Evolutionary conservation across 2,329 filamentous ascomycete genomes (phyloP).

Genomic region (Lachnellula willkommii): DNA sequence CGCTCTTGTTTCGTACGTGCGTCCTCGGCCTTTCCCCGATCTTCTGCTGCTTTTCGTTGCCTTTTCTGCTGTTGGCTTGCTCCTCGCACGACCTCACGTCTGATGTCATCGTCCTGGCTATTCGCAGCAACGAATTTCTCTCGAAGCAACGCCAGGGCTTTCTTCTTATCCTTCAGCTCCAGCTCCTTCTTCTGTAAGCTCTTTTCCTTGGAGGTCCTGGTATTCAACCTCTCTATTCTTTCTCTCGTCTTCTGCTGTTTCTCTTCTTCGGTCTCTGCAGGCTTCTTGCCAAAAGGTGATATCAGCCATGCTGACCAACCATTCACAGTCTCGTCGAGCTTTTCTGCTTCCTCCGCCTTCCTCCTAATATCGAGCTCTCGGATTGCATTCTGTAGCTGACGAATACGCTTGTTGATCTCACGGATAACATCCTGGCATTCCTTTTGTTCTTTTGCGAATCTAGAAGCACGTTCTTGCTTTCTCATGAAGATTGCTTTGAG

Average conservation of each 20-base stretch:
- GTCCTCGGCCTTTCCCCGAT: constrained; percentile 12
- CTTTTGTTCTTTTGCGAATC: background rate
- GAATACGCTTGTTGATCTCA: background rate
- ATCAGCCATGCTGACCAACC: constrained; percentile 31
- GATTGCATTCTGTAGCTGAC: background rate
- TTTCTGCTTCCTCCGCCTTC: constrained; percentile 27
- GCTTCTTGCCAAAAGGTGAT: constrained; percentile 28
- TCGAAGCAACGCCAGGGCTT: constrained; percentile 1
- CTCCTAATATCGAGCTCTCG: constrained; percentile 15
- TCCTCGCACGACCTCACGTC: background rate
- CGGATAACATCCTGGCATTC: background rate
- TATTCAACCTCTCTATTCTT: constrained; percentile 30
- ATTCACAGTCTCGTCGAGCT: constrained; percentile 22
- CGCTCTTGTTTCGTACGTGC: constrained; percentile 7
- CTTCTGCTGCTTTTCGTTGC: constrained; percentile 11
- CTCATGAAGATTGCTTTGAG: background rate
- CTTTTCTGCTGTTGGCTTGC: background rate
- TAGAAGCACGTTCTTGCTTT: background rate
- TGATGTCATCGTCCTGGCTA: constrained; percentile 11
- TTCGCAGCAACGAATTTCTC: constrained; percentile 12
- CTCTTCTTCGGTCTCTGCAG: constrained; percentile 30
- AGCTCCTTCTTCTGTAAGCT: constrained; percentile 17
- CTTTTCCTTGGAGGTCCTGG: constrained; percentile 33
- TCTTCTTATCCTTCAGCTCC: constrained; percentile 17
- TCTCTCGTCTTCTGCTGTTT: constrained; percentile 31